Evolutionary conservation across 257 asterid species (phyloP), one percentile per base, ranked within the genome.

Genomic region (Mentha longifolia): DNA sequence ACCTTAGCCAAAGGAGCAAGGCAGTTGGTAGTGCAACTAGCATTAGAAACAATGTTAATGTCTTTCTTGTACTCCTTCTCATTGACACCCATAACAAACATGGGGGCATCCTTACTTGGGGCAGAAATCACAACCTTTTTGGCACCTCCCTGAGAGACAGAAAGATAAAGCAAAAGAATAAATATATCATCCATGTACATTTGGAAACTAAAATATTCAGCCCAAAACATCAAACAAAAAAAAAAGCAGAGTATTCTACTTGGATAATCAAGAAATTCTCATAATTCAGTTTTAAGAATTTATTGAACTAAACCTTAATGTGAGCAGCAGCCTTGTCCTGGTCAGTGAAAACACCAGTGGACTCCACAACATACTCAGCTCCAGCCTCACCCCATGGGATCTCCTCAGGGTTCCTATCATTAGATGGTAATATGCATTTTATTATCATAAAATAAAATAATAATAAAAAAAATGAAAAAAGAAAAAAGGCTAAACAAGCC

Each of bases 1-100:
- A 92, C 98, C 98, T 92, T 89, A 9, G 98, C 97, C 71, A 92
- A 72, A 51, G 96, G 98, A 74, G 98, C 98, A 75, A 92, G 98
- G 70, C 98, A 92, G 72, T 91, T 91, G 72, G 95, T 91, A 46
- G 96, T 89, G 84, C 98, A 89, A 74, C 97, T 92, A 76, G 97
- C 98, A 78, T 92, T 92, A 9, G 98, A 92, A 56, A 92, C 96
- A 73, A 89, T 89, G 78, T 85, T 46, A 28, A 92, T 63, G 67
- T 88, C 95, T 49, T 81, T 22, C 82, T 85, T 92, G 88, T 89
- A 92, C n/a, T 89, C 96, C 74, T 84, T 86, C 88, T 90, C 95
- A 12, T 92, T 92, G 80, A 92, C 98, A 71, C 98, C 98, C 22
- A 92, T 78, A 54, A 92, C 98, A 56, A 90, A 92, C 98, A 89